A percentile compares a stretch with the other conserved stretches of the same genome.
Conservation (phyloP, 768 basidiomycete genomes). For the Tulasnella calospora region DNA sequence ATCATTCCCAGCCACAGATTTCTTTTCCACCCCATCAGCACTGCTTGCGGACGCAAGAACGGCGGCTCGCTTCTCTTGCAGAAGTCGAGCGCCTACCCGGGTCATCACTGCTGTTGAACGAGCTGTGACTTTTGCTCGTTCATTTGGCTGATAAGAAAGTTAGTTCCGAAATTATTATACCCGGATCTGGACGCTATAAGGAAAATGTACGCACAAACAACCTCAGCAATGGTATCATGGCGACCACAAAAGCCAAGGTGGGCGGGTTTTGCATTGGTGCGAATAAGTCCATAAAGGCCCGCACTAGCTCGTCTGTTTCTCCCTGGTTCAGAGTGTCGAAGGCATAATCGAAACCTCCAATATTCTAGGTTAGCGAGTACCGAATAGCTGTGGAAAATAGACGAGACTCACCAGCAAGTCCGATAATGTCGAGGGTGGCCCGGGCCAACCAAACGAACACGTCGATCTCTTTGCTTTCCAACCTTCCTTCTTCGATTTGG, state of each 20-base stretch:
- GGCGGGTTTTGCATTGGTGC: not conserved
- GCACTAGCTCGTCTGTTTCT: slow-evolving; percentile 36
- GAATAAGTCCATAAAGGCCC: slow-evolving; percentile 36
- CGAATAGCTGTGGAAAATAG: not conserved
- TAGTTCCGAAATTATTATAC: not conserved
- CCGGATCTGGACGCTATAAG: not conserved
- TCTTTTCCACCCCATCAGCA: not conserved
- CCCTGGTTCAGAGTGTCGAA: slow-evolving; percentile 36
- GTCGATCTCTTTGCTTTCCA: not conserved
- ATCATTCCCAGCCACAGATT: not conserved
- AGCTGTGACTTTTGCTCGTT: not conserved
- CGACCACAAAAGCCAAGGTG: not conserved
- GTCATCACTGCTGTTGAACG: slow-evolving; percentile 3
- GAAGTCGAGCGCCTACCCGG: not conserved
- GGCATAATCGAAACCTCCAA: slow-evolving; percentile 38
- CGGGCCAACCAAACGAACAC: slow-evolving; percentile 1
- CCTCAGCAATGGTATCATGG: not conserved
- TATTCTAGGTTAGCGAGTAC: not conserved
- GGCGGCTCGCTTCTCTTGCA: slow-evolving; percentile 10
- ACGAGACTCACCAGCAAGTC: slow-evolving; percentile 30
- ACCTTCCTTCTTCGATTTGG: not conserved
- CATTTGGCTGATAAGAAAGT: slow-evolving; percentile 40
- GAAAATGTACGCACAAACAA: not conserved
- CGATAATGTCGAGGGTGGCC: slow-evolving; percentile 33
- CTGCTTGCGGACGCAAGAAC: not conserved